Percentiles rank a stretch among this genome's conserved stretches.
phyloP scores from a whole-genome alignment of 2,329 filamentous ascomycete species.

The Exophiala alcalophila region DNA sequence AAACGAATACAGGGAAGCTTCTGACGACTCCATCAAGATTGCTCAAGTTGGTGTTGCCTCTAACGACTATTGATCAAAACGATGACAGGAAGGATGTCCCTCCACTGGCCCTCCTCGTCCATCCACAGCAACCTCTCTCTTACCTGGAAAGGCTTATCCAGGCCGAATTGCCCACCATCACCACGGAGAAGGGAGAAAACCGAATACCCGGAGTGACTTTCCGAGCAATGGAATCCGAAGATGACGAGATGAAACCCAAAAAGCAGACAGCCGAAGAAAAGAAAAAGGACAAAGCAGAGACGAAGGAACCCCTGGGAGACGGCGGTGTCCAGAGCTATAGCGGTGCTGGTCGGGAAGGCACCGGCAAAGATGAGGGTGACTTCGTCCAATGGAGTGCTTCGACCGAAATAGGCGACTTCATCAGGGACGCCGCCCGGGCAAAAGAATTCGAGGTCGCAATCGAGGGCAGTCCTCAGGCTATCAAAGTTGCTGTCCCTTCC shows the following conservation, averaged over 20 bases:
- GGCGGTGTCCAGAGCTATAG: slow-evolving; percentile 68
- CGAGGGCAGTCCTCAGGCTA: slow-evolving; percentile 65
- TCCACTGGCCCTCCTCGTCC: slow-evolving; percentile 77
- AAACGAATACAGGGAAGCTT: slow-evolving; percentile 59
- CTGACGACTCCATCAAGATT: slow-evolving; percentile 76
- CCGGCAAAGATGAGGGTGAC: slow-evolving; percentile 46
- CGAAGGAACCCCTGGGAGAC: slow-evolving; percentile 47
- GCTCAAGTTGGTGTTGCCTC: slow-evolving; percentile 75
- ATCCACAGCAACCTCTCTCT: slow-evolving; percentile 85
- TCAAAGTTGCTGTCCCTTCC: slow-evolving; percentile 76
- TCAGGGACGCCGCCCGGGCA: slow-evolving; percentile 79
- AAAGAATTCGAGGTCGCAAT: slow-evolving; percentile 83
- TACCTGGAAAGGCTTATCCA: slow-evolving; percentile 88
- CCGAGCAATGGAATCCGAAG: slow-evolving; percentile 70
- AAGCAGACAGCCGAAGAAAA: slow-evolving; percentile 39
- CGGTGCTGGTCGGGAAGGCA: slow-evolving; percentile 63
- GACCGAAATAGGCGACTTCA: slow-evolving; percentile 92
- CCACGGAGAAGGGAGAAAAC: slow-evolving; percentile 60
- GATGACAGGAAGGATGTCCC: slow-evolving; percentile 69
- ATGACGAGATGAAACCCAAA: slow-evolving; percentile 51
- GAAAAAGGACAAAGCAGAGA: slow-evolving; percentile 42
- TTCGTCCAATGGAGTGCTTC: slow-evolving; percentile 87
- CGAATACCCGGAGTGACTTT: slow-evolving; percentile 74
- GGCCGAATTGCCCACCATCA: slow-evolving; percentile 72
- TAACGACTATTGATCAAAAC: slow-evolving; percentile 61